Conservation (phyloP, 495 filamentous ascomycete genomes). For the Hypoxylon rickii region DNA sequence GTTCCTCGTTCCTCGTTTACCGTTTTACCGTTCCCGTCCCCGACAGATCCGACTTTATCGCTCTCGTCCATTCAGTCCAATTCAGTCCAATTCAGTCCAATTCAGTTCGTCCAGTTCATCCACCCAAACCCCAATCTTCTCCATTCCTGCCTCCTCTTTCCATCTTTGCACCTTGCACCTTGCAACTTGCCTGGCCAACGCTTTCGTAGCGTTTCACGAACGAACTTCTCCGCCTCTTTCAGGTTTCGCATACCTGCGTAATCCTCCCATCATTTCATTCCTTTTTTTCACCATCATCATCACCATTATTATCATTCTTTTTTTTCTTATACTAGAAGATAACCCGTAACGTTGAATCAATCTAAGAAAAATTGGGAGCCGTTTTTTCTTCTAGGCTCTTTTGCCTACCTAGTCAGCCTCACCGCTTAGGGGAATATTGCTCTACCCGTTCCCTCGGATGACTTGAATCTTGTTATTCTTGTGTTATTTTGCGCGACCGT, state of each 20-base stretch:
- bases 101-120: too few species aligned
- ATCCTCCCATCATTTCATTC: slow-evolving; percentile 24
- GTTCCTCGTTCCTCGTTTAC: slow-evolving; percentile 8
- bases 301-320: too few species aligned
- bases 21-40: background rate
- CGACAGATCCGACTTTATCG: too few species aligned
- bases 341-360: too few species aligned
- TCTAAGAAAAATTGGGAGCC: too few species aligned
- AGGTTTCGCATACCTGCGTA: slow-evolving; percentile 22
- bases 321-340: background rate
- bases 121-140: too few species aligned
- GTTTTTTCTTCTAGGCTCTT: background rate
- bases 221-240: slow-evolving; percentile 20
- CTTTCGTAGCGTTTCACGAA: slow-evolving; percentile 14
- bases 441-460: slow-evolving; percentile 5
- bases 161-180: too few species aligned
- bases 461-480: slow-evolving; percentile 19
- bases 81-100: too few species aligned
- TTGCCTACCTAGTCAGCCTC: slow-evolving; percentile 9
- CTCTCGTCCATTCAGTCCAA: too few species aligned
- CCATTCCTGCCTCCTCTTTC: too few species aligned
- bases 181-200: slow-evolving; percentile 16
- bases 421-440: slow-evolving; percentile 4
- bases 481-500: slow-evolving; percentile 17
- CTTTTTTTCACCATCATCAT: slow-evolving; percentile 5